Percentiles rank a stretch among this genome's conserved stretches.
Evolutionary conservation across 1,284 basidiomycete species (phyloP).

Genomic region (Rhizopogon parksii): DNA sequence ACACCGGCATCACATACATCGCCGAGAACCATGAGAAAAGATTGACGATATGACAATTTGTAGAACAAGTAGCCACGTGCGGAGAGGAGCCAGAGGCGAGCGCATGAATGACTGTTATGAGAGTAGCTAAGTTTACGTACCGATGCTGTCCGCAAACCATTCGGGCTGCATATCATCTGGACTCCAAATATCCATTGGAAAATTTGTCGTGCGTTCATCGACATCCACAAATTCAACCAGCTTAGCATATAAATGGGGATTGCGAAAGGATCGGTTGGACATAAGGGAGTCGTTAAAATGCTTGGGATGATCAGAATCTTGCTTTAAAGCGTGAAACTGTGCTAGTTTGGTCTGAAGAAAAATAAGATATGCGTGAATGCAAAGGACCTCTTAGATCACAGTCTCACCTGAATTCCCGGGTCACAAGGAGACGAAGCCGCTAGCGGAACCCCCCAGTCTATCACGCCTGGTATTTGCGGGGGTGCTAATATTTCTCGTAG

Average conservation of each 20-base stretch:
- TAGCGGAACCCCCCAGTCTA: slow-evolving; percentile 77
- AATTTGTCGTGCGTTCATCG: slow-evolving; percentile 79
- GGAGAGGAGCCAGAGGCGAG: slow-evolving; percentile 9
- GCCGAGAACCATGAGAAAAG: slow-evolving; percentile 1
- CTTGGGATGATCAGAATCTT: slow-evolving; percentile 52
- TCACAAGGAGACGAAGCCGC: slow-evolving; percentile 50
- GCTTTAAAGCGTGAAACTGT: slow-evolving; percentile 71
- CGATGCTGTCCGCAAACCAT: slow-evolving; percentile 67
- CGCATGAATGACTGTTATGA: slow-evolving; percentile 21
- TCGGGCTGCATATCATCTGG: slow-evolving; percentile 52
- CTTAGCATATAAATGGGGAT: slow-evolving; percentile 90
- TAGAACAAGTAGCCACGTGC: slow-evolving; percentile 1
- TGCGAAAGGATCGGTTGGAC: slow-evolving; percentile 85
- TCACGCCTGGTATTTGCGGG: slow-evolving; percentile 51
- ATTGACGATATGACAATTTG: background rate
- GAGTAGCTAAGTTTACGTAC: slow-evolving; percentile 33
- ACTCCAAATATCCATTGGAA: slow-evolving; percentile 67
- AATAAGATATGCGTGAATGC: slow-evolving; percentile 1
- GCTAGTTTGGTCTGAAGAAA: slow-evolving; percentile 63
- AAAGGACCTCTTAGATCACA: background rate
- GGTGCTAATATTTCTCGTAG: slow-evolving; percentile 56
- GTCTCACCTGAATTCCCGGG: slow-evolving; percentile 53
- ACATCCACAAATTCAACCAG: slow-evolving; percentile 89
- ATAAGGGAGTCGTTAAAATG: slow-evolving; percentile 95
- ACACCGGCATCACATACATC: slow-evolving; percentile 24